phyloP scores from a whole-genome alignment of 768 basidiomycete genomes.

The Rhodotorula diobovata region DNA sequence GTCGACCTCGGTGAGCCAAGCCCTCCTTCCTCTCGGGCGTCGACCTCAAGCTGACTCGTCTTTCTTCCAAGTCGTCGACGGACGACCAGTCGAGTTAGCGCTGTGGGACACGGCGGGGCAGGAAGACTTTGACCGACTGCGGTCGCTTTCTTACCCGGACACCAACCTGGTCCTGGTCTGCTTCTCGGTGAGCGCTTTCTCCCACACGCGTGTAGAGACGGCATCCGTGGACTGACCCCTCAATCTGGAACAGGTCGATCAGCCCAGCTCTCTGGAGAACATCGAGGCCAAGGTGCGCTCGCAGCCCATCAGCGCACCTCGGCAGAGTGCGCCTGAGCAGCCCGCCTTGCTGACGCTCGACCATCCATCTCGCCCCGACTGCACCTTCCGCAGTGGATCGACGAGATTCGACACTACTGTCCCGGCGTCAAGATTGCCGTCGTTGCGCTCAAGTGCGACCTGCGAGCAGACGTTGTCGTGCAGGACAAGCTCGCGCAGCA shows the following conservation, averaged over 20 bases:
- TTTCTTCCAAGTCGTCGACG: constrained; percentile 53
- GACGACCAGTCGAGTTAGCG: constrained; percentile 80
- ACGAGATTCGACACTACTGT: constrained; percentile 81
- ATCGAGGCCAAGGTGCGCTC: constrained; percentile 81
- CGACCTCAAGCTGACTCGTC: neutral
- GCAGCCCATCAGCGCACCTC: neutral
- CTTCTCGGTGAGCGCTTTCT: constrained; percentile 72
- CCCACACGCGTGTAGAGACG: neutral
- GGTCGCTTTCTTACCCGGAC: constrained; percentile 93
- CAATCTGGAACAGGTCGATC: constrained; percentile 64
- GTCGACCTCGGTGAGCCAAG: constrained; percentile 43
- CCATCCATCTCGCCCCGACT: neutral
- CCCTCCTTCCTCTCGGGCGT: neutral
- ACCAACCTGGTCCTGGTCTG: constrained; percentile 95
- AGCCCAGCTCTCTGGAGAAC: constrained; percentile 90
- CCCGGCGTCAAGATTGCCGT: constrained; percentile 81
- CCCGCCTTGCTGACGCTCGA: neutral
- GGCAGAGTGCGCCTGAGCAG: no score
- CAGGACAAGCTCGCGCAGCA: constrained; percentile 68
- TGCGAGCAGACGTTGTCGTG: constrained; percentile 73
- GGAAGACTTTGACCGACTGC: constrained; percentile 88
- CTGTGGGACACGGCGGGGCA: constrained; percentile 99
- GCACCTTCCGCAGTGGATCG: constrained; percentile 66
- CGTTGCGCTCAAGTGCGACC: constrained; percentile 88
- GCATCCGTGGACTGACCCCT: no score